These are phyloP conservation scores for Microdochium paspali DNA, from an alignment of 2,329 filamentous ascomycete species.

Conservation along the genomic window DNA sequence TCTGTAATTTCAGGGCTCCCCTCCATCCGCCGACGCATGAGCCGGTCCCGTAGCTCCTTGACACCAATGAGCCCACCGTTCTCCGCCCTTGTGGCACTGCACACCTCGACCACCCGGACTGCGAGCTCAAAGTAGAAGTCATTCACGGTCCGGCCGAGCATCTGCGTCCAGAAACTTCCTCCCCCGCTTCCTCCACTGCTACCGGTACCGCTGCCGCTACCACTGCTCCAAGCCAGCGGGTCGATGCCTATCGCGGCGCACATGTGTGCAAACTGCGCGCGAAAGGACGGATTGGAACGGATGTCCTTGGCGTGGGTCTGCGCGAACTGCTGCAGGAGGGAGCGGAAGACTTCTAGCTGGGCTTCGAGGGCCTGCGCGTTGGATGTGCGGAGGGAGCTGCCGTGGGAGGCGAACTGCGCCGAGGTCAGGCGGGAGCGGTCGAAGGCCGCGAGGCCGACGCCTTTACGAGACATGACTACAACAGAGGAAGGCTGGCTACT, in stretches of 20 bases:
- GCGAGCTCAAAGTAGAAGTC: constrained; percentile 98
- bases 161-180: constrained; percentile 82
- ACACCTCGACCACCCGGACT: constrained; percentile 91
- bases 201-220: constrained; percentile 20
- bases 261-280: constrained; percentile 97
- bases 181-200: constrained; percentile 35
- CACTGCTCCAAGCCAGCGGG: constrained; percentile 65
- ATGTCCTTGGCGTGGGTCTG: constrained; percentile 93
- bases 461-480: constrained; percentile 58
- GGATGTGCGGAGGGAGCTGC: constrained; percentile 71
- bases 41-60: constrained; percentile 66
- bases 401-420: constrained; percentile 85
- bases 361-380: constrained; percentile 83
- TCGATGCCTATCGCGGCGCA: constrained; percentile 95
- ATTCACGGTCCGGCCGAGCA: constrained; percentile 84
- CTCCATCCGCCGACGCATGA: constrained; percentile 64
- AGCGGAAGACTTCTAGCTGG: constrained; percentile 93
- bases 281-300: constrained; percentile 87
- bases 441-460: constrained; percentile 85
- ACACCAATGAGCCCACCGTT: constrained; percentile 90
- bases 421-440: constrained; percentile 76
- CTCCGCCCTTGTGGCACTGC: constrained; percentile 73
- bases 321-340: constrained; percentile 88
- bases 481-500: not conserved
- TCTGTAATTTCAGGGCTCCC: constrained; percentile 75